A percentile compares a stretch with the other conserved stretches of the same genome.
Conservation (phyloP, 1,284 basidiomycete genomes). For the Phenoliferia sp. region DNA sequence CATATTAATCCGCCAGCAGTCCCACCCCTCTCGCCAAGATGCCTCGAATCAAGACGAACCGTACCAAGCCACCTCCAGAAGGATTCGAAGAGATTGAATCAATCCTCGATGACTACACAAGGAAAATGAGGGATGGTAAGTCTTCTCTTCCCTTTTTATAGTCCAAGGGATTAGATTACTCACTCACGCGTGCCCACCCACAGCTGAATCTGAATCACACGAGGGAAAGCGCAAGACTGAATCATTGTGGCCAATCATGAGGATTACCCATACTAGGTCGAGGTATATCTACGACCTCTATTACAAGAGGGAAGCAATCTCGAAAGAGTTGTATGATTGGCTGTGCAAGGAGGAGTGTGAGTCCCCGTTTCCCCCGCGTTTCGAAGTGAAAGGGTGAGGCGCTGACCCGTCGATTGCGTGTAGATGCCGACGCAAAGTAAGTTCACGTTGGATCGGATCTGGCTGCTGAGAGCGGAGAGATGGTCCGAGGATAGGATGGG, state of each 20-base stretch:
- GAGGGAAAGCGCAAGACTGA: slow-evolving; percentile 97
- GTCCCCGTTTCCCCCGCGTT: slow-evolving; percentile 40
- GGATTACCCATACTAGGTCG: slow-evolving; percentile 87
- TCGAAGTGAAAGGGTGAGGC: not conserved
- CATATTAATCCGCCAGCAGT: not conserved
- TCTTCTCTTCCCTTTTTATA: slow-evolving; percentile 35
- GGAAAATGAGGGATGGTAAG: slow-evolving; percentile 65
- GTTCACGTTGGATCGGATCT: not conserved
- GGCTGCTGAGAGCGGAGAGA: not conserved
- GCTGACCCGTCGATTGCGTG: not conserved
- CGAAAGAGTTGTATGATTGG: slow-evolving; percentile 95
- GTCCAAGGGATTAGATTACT: not conserved
- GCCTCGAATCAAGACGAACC: slow-evolving; percentile 91
- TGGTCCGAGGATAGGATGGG: too few relatives aligned
- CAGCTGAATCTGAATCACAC: slow-evolving; percentile 90
- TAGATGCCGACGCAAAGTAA: not conserved
- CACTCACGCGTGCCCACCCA: not conserved
- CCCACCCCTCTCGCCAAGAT: slow-evolving; percentile 58
- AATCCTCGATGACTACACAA: slow-evolving; percentile 38
- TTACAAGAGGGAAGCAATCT: slow-evolving; percentile 96
- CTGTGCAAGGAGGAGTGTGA: slow-evolving; percentile 92
- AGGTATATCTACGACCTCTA: slow-evolving; percentile 97
- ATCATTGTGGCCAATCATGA: slow-evolving; percentile 98
- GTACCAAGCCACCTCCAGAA: slow-evolving; percentile 93
- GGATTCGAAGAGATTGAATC: slow-evolving; percentile 75